Conservation (phyloP, 768 basidiomycete genomes). For the Xerocomellus amylosporus region DNA sequence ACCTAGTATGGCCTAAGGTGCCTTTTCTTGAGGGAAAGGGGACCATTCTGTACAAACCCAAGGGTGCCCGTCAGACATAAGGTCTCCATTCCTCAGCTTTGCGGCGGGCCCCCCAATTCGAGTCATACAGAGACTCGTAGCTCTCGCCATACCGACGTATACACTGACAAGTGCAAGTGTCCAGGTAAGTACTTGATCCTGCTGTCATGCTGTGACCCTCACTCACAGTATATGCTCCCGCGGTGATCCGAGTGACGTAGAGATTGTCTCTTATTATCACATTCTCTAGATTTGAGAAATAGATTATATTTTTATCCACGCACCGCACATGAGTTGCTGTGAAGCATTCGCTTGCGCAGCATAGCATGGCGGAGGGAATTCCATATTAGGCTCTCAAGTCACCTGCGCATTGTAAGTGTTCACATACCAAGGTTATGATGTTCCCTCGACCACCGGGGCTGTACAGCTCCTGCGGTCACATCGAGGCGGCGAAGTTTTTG, state of each 20-base stretch:
- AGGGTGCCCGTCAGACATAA: neutral
- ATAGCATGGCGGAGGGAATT: neutral
- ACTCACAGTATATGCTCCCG: neutral
- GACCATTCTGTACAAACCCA: neutral
- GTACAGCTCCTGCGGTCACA: neutral
- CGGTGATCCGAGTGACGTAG: conserved; percentile 3
- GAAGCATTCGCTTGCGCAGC: neutral
- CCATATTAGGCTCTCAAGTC: neutral
- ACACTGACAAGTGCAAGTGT: neutral
- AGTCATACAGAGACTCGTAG: neutral
- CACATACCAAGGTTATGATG: neutral
- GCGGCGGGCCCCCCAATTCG: neutral
- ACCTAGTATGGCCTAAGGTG: neutral
- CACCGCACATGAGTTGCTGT: neutral
- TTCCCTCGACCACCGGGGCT: too few relatives aligned
- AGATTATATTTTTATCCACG: neutral
- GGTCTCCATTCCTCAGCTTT: neutral
- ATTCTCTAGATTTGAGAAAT: neutral
- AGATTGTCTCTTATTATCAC: neutral
- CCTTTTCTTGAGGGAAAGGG: neutral
- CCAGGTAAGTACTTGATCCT: neutral
- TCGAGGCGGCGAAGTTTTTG: too few relatives aligned
- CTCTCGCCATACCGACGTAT: neutral
- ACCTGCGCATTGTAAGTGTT: neutral
- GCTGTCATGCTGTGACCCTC: neutral